phyloP scores from a whole-genome alignment of 371 early-diverging fungal genomes.

The Nematocida displodere region DNA sequence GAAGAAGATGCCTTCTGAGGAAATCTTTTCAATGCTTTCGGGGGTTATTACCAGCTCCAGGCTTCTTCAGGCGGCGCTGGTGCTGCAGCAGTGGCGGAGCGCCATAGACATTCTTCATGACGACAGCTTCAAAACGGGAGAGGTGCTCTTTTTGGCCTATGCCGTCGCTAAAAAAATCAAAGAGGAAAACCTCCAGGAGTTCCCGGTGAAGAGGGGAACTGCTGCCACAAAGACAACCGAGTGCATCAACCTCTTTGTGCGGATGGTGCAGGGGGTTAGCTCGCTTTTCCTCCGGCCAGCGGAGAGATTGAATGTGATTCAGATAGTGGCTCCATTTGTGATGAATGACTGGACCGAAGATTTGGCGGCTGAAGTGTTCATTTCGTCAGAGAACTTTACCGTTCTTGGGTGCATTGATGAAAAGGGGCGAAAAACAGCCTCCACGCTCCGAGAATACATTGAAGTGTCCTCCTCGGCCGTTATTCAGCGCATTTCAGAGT shows the following conservation, averaged over 20 bases:
- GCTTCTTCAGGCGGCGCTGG: constrained; percentile 6
- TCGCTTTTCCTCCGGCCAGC: constrained; percentile 3
- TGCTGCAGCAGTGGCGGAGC: constrained; percentile 28
- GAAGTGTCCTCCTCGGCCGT: background rate
- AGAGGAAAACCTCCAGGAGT: background rate
- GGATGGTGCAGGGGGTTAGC: constrained; percentile 7
- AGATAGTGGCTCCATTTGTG: constrained; percentile 21
- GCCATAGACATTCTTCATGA: constrained; percentile 34
- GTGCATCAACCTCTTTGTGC: constrained; percentile 6
- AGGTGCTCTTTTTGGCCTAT: constrained; percentile 18
- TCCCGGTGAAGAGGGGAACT: constrained; percentile 17
- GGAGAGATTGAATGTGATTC: constrained; percentile 20
- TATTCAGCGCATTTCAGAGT: constrained; percentile 6
- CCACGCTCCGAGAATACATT: constrained; percentile 11
- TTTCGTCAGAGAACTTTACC: constrained; percentile 31
- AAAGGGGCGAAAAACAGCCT: background rate
- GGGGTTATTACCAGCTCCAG: background rate
- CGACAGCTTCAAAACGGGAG: constrained; percentile 14
- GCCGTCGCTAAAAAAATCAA: constrained; percentile 6
- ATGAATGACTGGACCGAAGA: constrained; percentile 42
- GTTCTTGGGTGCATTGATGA: constrained; percentile 38
- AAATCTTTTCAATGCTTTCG: constrained; percentile 7
- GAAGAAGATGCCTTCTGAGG: background rate
- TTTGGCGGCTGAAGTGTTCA: constrained; percentile 47
- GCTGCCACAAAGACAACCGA: background rate